A percentile compares a stretch with the other conserved stretches of the same genome.
phyloP scores from a whole-genome alignment of 2,329 filamentous ascomycete species.

The Lachnellula cervina region DNA sequence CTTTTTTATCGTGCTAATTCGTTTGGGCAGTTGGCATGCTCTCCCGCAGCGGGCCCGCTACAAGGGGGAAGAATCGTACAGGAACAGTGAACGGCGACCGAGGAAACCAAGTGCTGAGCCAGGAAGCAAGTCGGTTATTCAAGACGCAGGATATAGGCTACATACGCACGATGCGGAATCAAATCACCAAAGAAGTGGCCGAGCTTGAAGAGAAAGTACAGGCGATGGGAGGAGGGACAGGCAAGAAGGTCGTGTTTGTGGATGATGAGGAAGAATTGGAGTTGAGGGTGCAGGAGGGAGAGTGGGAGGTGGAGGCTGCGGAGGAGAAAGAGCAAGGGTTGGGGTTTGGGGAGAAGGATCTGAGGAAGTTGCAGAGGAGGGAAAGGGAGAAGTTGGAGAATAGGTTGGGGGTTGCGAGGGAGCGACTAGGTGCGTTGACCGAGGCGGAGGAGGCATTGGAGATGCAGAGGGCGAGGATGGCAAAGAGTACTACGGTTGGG shows the following conservation, averaged over 20 bases:
- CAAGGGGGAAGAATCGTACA: slow-evolving; percentile 46
- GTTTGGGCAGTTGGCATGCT: slow-evolving; percentile 54
- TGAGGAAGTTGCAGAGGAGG: slow-evolving; percentile 39
- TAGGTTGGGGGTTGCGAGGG: slow-evolving; percentile 45
- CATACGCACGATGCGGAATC: slow-evolving; percentile 56
- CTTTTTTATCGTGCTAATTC: too few species aligned
- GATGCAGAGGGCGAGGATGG: slow-evolving; percentile 57
- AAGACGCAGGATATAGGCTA: slow-evolving; percentile 68
- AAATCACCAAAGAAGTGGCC: slow-evolving; percentile 53
- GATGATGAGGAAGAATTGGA: slow-evolving; percentile 26
- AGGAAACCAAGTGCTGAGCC: slow-evolving; percentile 49
- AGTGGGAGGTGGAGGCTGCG: slow-evolving; percentile 30
- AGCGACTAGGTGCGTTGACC: slow-evolving; percentile 51
- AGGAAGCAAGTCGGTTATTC: slow-evolving; percentile 56
- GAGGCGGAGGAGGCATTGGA: slow-evolving; percentile 54
- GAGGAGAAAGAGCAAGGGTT: slow-evolving; percentile 24
- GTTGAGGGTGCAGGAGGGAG: slow-evolving; percentile 15
- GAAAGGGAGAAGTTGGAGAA: slow-evolving; percentile 45
- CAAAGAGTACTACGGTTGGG: slow-evolving; percentile 57
- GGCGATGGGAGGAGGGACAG: slow-evolving; percentile 27
- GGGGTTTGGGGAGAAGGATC: slow-evolving; percentile 31
- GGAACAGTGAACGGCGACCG: slow-evolving; percentile 55
- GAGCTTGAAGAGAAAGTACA: slow-evolving; percentile 50
- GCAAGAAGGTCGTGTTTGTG: slow-evolving; percentile 34
- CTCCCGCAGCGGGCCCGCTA: slow-evolving; percentile 52